These are phyloP conservation scores for Sonneratia alba DNA, from an alignment of 345 rosid genomes.

Conservation along the genomic window DNA sequence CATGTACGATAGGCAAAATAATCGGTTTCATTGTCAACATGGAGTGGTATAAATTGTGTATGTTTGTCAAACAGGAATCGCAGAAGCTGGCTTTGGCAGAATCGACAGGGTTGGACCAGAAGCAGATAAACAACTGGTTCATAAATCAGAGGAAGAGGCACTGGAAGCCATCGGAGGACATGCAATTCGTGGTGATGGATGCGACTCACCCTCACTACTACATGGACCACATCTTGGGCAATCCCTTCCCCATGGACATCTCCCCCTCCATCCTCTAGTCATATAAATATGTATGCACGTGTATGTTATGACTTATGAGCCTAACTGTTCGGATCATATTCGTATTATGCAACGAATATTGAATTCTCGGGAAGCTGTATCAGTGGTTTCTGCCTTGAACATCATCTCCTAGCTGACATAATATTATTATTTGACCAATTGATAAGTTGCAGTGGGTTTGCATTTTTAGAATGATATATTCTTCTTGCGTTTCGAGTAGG, in stretches of 20 bases:
- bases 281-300: too few relatives aligned
- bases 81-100: conserved; percentile 87
- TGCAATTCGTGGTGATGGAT: conserved; percentile 92
- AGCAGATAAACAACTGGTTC: conserved; percentile 99
- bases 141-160: conserved; percentile 98
- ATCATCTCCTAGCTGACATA: too few relatives aligned
- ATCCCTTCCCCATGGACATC: conserved; percentile 75
- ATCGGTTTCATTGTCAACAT: background rate
- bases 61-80: conserved; percentile 45
- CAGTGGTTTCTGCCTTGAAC: too few relatives aligned
- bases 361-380: too few relatives aligned
- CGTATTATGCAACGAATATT: too few relatives aligned
- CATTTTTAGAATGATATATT: too few relatives aligned
- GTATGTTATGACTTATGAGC: too few relatives aligned
- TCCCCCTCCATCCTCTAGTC: conserved; percentile 42
- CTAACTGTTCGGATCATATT: too few relatives aligned
- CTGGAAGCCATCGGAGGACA: conserved; percentile 96
- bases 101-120: conserved; percentile 85
- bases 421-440: too few relatives aligned
- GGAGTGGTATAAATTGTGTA: background rate
- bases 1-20: background rate
- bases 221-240: conserved; percentile 64
- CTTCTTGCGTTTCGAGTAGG: too few relatives aligned
- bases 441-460: too few relatives aligned
- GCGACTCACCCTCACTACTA: conserved; percentile 67